phyloP scores from a whole-genome alignment of 2,329 filamentous ascomycete genomes.

The Ophiostoma pallidulum region DNA sequence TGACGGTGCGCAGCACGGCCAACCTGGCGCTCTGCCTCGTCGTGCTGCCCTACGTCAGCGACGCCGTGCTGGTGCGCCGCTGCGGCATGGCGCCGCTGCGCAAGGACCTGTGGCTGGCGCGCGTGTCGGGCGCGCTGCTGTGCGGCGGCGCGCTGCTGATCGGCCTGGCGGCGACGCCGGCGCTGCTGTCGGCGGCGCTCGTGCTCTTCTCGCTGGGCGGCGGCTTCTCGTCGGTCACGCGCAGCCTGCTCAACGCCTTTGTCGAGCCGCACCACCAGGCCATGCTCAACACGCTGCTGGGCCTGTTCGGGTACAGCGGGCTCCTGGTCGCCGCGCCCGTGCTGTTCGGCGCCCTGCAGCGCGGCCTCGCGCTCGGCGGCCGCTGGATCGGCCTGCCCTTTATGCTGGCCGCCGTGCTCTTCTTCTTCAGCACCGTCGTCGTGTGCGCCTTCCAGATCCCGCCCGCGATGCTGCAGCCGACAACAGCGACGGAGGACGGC shows the following conservation, averaged over 20 bases:
- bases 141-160: slow-evolving; percentile 29
- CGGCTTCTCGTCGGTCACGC: slow-evolving; percentile 34
- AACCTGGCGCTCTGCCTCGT: slow-evolving; percentile 30
- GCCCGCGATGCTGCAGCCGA: neutral
- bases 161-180: slow-evolving; percentile 26
- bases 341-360: slow-evolving; percentile 36
- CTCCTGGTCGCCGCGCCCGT: slow-evolving; percentile 36
- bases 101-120: slow-evolving; percentile 33
- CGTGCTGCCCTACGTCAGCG: slow-evolving; percentile 28
- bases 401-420: slow-evolving; percentile 28
- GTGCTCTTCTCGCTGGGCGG: slow-evolving; percentile 36
- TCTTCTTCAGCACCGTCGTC: slow-evolving; percentile 21
- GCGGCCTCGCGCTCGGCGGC: slow-evolving; percentile 37
- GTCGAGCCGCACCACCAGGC: slow-evolving; percentile 46
- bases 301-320: slow-evolving; percentile 41
- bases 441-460: slow-evolving; percentile 23
- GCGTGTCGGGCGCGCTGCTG: slow-evolving; percentile 25
- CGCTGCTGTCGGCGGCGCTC: slow-evolving; percentile 29
- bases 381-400: slow-evolving; percentile 42
- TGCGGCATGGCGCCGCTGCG: slow-evolving; percentile 24
- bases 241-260: slow-evolving; percentile 42
- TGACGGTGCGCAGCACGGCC: slow-evolving; percentile 29
- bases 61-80: slow-evolving; percentile 19
- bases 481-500: neutral
- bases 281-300: slow-evolving; percentile 43